A percentile compares a stretch with the other conserved stretches of the same genome.
Evolutionary conservation across 176 grass and related monocot genomes (phyloP).

Genomic region (Triticum turgidum): DNA sequence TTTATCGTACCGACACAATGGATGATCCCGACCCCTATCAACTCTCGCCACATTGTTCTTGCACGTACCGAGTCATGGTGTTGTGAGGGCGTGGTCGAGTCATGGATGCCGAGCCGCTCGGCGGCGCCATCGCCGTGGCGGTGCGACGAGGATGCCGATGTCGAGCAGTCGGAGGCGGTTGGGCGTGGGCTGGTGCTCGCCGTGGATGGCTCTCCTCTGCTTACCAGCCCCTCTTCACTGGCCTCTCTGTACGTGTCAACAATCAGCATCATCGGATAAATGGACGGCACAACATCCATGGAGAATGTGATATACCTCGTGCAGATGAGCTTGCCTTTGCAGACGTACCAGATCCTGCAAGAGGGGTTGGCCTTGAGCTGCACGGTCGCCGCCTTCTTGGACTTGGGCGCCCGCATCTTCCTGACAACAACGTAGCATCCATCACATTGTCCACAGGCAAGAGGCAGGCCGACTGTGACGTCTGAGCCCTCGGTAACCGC

Average conservation of each 20-base stretch:
- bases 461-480: too few relatives aligned
- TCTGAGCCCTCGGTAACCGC: too few relatives aligned
- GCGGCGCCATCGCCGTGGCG: neutral
- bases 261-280: neutral
- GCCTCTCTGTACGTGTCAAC: conserved; percentile 30
- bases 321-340: neutral
- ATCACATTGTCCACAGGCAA: neutral
- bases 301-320: neutral
- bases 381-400: neutral
- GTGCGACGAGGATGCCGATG: conserved; percentile 10
- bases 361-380: neutral
- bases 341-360: neutral
- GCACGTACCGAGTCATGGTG: conserved; percentile 20
- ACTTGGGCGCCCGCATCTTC: neutral
- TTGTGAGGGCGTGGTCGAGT: neutral
- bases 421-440: neutral
- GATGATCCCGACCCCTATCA: neutral
- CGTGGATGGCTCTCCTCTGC: conserved; percentile 33
- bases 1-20: too few relatives aligned
- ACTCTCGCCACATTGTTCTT: neutral
- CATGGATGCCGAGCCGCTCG: neutral
- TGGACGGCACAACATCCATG: neutral
- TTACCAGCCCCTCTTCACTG: conserved; percentile 1
- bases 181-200: conserved; percentile 37
- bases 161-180: conserved; percentile 18